A percentile compares a stretch with the other conserved stretches of the same genome.
phyloP scores from a whole-genome alignment of 169 alveolate species.

The Cystoisospora suis region DNA sequence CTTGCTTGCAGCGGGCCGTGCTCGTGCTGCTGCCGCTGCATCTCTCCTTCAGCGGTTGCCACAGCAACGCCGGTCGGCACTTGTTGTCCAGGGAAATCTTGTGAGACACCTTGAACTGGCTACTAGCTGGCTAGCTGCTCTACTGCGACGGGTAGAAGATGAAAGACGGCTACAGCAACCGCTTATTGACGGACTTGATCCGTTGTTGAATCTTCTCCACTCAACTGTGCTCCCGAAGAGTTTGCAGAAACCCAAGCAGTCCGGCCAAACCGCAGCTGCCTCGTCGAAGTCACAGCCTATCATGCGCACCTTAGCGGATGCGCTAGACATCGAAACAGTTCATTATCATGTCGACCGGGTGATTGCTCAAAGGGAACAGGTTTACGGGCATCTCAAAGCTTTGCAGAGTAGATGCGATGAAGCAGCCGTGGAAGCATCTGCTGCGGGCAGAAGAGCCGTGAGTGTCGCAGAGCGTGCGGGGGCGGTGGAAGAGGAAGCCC shows the following conservation, averaged over 20 bases:
- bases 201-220: neutral
- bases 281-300: neutral
- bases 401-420: neutral
- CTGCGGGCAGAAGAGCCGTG: constrained; percentile 4
- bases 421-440: neutral
- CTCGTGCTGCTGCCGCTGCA: constrained; percentile 9
- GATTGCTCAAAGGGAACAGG: neutral
- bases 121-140: neutral
- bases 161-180: constrained; percentile 25
- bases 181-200: neutral
- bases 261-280: neutral
- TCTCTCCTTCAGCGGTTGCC: neutral
- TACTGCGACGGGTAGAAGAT: neutral
- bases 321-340: neutral
- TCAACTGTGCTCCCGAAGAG: neutral
- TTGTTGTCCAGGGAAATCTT: neutral
- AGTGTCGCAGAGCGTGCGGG: neutral
- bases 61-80: neutral
- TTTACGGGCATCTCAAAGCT: neutral
- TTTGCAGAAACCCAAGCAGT: neutral
- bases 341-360: neutral
- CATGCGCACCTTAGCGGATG: neutral
- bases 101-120: constrained; percentile 16
- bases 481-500: constrained; percentile 1
- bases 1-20: constrained; percentile 25